Evolutionary conservation across 306 rosid species (phyloP), one percentile per base, ranked within the genome.

Genomic region (Albizia julibrissin): DNA sequence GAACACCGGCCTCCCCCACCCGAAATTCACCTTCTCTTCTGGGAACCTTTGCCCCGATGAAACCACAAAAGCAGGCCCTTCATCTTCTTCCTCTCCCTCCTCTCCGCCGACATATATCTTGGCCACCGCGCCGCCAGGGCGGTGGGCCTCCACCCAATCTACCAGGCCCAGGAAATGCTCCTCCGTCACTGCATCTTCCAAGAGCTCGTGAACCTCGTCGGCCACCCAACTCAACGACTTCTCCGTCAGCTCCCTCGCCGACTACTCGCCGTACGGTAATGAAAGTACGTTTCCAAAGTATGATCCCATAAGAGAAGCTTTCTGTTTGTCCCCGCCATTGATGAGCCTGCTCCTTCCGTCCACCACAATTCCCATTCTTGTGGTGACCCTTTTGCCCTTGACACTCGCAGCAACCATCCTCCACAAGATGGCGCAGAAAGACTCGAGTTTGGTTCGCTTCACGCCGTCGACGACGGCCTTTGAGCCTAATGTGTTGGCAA

Each of bases 1-100:
- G 24, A 94, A 92, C 29, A 83, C 39, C 2, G 87, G 91, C 74
- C 52, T 79, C 1, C 98, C 98, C 97, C 94, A 94, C 66, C 98
- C 98, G 10, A 92, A 94, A 81, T 94, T 83, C 33, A 91, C 80
- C 74, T 89, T 79, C 1, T 79, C 86, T 9, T 72, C 75, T 0
- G 95, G 98, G 39, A 94, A 94, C 11, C 88, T 77, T 12, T 87
- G 98, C 2, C 98, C 95, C 0, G 94, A 94, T 1, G 98, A 94
- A 34, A 92, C 92, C 8, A 94, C 93, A 9, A 94, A 91, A 6
- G 94, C 83, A 0, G 90, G 90, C 2, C 90, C 92, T 0, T 88
- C 95, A 0, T 84, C 68, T 24, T 13, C 58, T 24, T 2, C 73
- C 1, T 6, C 26, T 2, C 2, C 74, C 3, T 29, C 71, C 9